Evolutionary conservation across 305 asterid species (phyloP), one percentile per base, ranked within the genome.

Genomic region (Lippia alba): DNA sequence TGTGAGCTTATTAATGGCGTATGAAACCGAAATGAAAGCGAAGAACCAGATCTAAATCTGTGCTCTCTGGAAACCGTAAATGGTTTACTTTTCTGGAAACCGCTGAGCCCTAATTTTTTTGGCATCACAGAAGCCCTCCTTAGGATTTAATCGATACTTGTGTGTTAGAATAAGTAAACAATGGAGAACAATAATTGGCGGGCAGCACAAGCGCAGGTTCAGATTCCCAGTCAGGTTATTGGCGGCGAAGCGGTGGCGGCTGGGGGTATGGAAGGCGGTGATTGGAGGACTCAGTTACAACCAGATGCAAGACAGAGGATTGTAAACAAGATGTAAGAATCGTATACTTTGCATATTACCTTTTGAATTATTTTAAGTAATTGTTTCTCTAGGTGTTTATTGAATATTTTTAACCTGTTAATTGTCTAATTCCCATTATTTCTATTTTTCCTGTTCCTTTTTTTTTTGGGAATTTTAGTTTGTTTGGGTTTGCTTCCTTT

Each of bases 261-360:
- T 32, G 67, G 76, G 55, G 86, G 84, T 5, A 79, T 87, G 86
- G 96, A 87, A 48, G 76, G 81, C 46, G 89, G 73, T 34, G 94
- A 86, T 72, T 93, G 98, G 98, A 81, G 92, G 83, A 73, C 73
- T 73, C 94, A 81, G 77, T 87, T 92, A 11, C 84, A 78, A 54
- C 77, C 83, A 0, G 91, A 87, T 72, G 82, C 89, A 61, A 84
- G 97, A 46, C 92, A 87, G 70, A 82, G 91, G 86, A 90, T 90
- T 58, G 98, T 84, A 4, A 89, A 81, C 71, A 89, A 87, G 82
- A 85, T 90, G 97, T 88, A 82, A 79, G 51, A 30, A 2, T n/a
- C 45, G 49, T 12, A 4, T 14, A 24, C 30, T 24, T 24, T 24
- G 30, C 30, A 24, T 24, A 24, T 24, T 24, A 24, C 30, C 32